Evolutionary conservation across 2,329 filamentous ascomycete species (phyloP).

Genomic region (Davidsoniella virescens): DNA sequence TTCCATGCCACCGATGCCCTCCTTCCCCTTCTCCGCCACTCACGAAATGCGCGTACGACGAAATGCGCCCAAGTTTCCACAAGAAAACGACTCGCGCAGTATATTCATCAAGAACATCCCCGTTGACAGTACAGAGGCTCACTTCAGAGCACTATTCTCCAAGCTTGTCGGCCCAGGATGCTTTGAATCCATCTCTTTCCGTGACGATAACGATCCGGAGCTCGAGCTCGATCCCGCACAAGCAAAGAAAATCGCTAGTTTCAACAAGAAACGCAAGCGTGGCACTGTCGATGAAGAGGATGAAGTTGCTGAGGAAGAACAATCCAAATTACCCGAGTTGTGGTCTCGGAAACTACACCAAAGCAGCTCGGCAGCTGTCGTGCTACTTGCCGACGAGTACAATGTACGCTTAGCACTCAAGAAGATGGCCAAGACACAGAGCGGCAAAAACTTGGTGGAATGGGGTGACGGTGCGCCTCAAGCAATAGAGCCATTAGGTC

Average conservation of each 20-base stretch:
- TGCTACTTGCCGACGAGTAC: constrained; percentile 67
- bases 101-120: constrained; percentile 88
- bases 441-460: constrained; percentile 38
- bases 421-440: constrained; percentile 47
- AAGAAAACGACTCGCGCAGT: constrained; percentile 56
- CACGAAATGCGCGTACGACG: constrained; percentile 81
- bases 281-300: constrained; percentile 32
- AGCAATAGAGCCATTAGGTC: constrained; percentile 31
- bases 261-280: constrained; percentile 35
- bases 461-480: constrained; percentile 54
- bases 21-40: constrained; percentile 39
- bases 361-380: constrained; percentile 65
- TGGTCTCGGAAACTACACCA: constrained; percentile 57
- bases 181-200: constrained; percentile 65
- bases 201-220: constrained; percentile 35
- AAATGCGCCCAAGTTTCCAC: constrained; percentile 65
- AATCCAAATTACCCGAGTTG: constrained; percentile 46
- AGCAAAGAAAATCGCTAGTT: constrained; percentile 23
- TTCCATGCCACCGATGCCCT: constrained; percentile 43
- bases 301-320: constrained; percentile 41
- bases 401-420: constrained; percentile 64
- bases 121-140: constrained; percentile 60
- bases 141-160: constrained; percentile 61
- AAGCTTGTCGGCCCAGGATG: constrained; percentile 59
- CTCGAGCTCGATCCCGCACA: constrained; percentile 22